Evolutionary conservation across 345 rosid genomes (phyloP).

Genomic region (Arabidopsis arenosa): DNA sequence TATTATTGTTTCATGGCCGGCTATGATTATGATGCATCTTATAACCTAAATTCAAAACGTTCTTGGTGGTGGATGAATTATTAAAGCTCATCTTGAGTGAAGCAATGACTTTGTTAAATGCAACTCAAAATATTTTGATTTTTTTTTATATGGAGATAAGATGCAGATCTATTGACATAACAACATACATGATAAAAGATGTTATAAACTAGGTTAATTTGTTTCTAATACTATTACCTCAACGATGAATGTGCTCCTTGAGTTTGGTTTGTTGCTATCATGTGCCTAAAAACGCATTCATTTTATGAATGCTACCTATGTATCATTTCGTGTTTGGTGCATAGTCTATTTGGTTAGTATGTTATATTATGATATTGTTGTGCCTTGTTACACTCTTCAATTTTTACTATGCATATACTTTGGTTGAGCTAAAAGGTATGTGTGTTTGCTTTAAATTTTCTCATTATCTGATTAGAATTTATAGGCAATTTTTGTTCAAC

Average conservation of each 20-base stretch:
- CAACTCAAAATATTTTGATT: too few relatives aligned
- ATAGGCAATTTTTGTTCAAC: background rate
- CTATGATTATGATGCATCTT: too few relatives aligned
- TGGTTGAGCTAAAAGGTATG: slow-evolving; percentile 13
- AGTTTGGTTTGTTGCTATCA: slow-evolving; percentile 1
- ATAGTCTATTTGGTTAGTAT: slow-evolving; percentile 4
- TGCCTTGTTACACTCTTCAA: background rate
- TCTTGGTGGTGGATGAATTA: too few relatives aligned
- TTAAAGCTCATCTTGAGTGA: too few relatives aligned
- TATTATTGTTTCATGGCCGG: too few relatives aligned
- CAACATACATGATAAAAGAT: slow-evolving; percentile 78
- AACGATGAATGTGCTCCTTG: background rate
- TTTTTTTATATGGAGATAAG: slow-evolving; percentile 66
- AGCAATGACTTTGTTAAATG: too few relatives aligned
- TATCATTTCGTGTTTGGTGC: slow-evolving; percentile 13
- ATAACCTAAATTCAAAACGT: too few relatives aligned
- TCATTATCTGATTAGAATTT: slow-evolving; percentile 7
- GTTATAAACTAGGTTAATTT: slow-evolving; percentile 79
- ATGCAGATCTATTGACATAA: slow-evolving; percentile 69
- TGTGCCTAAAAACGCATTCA: background rate
- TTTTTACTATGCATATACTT: background rate
- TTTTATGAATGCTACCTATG: background rate
- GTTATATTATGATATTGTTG: slow-evolving; percentile 1
- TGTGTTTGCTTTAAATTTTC: background rate
- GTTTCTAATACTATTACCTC: slow-evolving; percentile 30